Evolutionary conservation across 75 land plant genomes (phyloP).

Genomic region (Larix kaempferi): DNA sequence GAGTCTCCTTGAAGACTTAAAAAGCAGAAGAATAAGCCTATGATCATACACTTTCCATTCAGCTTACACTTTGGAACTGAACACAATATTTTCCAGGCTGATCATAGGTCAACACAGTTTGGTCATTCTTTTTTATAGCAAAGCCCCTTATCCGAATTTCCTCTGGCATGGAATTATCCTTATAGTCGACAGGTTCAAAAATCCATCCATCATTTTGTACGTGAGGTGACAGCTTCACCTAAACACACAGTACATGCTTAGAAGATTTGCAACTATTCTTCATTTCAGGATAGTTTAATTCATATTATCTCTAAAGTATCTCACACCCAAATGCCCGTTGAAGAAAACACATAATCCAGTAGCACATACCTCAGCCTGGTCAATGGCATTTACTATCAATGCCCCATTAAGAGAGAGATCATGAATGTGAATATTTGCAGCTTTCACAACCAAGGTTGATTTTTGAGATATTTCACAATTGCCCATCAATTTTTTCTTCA

Average conservation of each 20-base stretch:
- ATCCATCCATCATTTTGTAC: conserved; percentile 79
- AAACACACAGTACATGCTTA: conserved; percentile 9
- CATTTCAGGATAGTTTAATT: background rate
- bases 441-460: conserved; percentile 72
- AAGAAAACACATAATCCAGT: background rate
- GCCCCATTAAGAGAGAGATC: conserved; percentile 73
- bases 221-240: conserved; percentile 67
- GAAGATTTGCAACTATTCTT: background rate
- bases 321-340: background rate
- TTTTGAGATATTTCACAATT: conserved; percentile 57
- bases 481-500: conserved; percentile 58
- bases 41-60: background rate
- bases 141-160: conserved; percentile 81
- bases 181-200: conserved; percentile 47
- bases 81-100: conserved; percentile 47
- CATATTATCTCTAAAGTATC: background rate
- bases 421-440: conserved; percentile 45
- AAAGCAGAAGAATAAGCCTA: background rate
- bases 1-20: too few species aligned
- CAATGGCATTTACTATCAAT: conserved; percentile 47
- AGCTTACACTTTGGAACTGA: background rate
- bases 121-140: conserved; percentile 56
- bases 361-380: conserved; percentile 64
- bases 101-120: conserved; percentile 33
- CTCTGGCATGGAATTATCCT: conserved; percentile 62